These are phyloP conservation scores for Alternaria hordeiaustralica DNA, from an alignment of 2,329 filamentous ascomycete species.

Conservation along the genomic window DNA sequence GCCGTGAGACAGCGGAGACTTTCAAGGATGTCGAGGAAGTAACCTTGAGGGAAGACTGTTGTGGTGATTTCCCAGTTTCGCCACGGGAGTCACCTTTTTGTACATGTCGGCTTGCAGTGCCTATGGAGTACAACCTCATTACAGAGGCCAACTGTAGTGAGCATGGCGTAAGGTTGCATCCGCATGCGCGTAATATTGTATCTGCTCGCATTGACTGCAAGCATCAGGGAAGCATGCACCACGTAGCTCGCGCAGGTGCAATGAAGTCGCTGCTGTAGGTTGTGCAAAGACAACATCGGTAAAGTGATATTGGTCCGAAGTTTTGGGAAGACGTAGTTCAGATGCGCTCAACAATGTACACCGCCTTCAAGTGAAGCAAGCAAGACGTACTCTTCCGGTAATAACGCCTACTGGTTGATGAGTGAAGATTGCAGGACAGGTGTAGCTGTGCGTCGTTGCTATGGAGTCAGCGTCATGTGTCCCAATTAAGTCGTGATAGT, in stretches of 20 bases:
- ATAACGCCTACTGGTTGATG: background rate
- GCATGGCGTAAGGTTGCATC: conserved; percentile 12
- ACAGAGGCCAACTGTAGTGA: background rate
- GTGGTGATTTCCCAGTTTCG: background rate
- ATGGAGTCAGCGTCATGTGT: background rate
- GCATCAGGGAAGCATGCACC: background rate
- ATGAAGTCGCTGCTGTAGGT: background rate
- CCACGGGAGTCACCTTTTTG: conserved; percentile 9
- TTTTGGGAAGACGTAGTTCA: background rate
- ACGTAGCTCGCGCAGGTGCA: background rate
- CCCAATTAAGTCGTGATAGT: background rate
- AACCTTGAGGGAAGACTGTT: background rate
- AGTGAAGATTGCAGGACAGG: background rate
- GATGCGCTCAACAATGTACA: background rate
- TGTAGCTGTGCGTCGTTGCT: background rate
- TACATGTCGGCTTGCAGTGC: background rate
- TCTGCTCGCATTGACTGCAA: background rate
- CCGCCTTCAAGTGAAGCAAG: background rate
- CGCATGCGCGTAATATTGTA: background rate
- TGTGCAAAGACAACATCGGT: background rate
- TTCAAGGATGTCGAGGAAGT: background rate
- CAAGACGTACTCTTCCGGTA: background rate
- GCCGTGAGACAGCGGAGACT: background rate
- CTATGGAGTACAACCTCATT: background rate
- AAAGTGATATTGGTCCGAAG: background rate